Percentiles rank a stretch among this genome's conserved stretches.
Conservation (phyloP, 192 early-diverging fungal genomes). For the Umbelopsis ramanniana region DNA sequence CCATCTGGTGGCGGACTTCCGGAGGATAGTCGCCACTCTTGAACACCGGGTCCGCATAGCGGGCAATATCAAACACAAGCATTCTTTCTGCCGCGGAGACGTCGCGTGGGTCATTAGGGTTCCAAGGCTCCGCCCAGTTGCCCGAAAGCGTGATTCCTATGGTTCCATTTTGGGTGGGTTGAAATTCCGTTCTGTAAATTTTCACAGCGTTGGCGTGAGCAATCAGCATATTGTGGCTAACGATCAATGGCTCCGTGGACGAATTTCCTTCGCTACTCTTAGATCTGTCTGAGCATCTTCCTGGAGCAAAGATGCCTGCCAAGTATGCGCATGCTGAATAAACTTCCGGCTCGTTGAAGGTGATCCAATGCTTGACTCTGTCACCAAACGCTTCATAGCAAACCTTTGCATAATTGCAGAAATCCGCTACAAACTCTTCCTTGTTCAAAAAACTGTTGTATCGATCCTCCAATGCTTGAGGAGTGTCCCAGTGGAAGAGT, state of each 20-base stretch:
- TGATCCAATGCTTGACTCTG: conserved; percentile 12
- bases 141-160: neutral
- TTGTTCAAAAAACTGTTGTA: neutral
- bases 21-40: neutral
- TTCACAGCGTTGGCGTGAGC: conserved; percentile 3
- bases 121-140: neutral
- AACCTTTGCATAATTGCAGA: neutral
- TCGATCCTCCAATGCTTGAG: neutral
- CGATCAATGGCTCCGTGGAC: neutral
- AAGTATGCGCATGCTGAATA: neutral
- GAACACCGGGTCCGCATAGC: neutral
- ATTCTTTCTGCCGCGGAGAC: neutral
- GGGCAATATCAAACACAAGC: neutral
- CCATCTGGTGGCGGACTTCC: neutral
- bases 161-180: neutral
- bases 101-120: neutral
- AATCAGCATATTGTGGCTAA: neutral
- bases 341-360: neutral
- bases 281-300: neutral
- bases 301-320: neutral
- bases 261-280: neutral
- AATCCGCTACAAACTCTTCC: neutral
- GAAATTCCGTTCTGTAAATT: neutral
- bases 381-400: neutral
- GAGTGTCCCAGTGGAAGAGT: conserved; percentile 1